Base-by-base conservation (phyloP, 2,329 filamentous ascomycete species). In the Aureobasidium sp. region DNA sequence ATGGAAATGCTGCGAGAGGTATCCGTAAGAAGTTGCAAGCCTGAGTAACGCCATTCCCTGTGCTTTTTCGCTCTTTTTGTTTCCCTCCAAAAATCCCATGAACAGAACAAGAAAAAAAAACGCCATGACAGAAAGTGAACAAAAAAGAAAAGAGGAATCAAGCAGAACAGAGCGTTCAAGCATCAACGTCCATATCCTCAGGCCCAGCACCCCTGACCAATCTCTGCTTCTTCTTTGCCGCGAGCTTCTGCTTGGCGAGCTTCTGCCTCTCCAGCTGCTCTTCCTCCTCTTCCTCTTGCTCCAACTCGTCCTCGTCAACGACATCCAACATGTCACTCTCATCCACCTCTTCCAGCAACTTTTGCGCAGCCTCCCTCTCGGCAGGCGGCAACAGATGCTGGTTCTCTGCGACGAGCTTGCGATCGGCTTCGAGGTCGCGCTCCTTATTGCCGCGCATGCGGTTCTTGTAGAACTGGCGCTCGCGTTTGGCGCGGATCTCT, bases 381-480 rank as follows among this genome's bases (percentile, higher is more conserved):
- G 69, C 66, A 39, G 71, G 72, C 62, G 88, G 89, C 64, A 98
- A 80, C 70, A 98, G 79, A 74, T 98, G 93, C 76, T 90, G 84
- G 73, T 95, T 91, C 76, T 93, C 83, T 62, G 84, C 85, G 48
- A 98, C 90, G 60, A 97, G 79, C 77, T 91, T 93, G 70, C 88
- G 78, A 67, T 95, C 88, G 59, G 79, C 76, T 64, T 84, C 86
- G 59, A 88, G 77, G 75, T 93, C 84, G 67, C 84, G 80, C 71
- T 86, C 86, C 73, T 86, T 85, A 75, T 94, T 95, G 70, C 90
- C 90, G 49, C 84, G 84, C 87, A 97, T 90, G 68, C 93, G 84
- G 68, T 86, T 84, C 81, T 88, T 90, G 78, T 95, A 96, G 75
- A 96, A 95, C 60, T 86, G 86, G 62, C 89, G 81, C 79, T 97